Evolutionary conservation across 2,329 filamentous ascomycete species (phyloP).

Genomic region (Pezicula rhizophila): DNA sequence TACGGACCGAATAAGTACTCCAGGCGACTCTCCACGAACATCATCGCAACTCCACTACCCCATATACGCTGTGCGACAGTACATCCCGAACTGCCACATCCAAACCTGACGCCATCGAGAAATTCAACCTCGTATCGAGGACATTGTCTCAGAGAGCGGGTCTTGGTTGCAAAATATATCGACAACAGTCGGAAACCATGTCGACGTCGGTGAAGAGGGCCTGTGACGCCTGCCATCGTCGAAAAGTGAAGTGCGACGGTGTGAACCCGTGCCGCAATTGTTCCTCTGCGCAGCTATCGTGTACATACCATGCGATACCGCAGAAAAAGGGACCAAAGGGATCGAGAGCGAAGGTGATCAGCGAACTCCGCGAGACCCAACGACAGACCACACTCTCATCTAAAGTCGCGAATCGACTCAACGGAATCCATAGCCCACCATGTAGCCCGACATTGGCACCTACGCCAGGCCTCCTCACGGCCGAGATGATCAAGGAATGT

Average conservation of each 20-base stretch:
- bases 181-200: conserved; percentile 9
- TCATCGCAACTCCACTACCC: conserved; percentile 8
- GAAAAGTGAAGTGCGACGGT: conserved; percentile 70
- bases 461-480: conserved; percentile 53
- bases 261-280: conserved; percentile 68
- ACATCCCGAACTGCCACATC: conserved; percentile 4
- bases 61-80: conserved; percentile 13
- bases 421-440: conserved; percentile 45
- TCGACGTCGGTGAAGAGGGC: conserved; percentile 45
- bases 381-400: conserved; percentile 58
- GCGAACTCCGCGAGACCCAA: conserved; percentile 64
- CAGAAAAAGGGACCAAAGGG: conserved; percentile 75
- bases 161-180: background rate
- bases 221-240: conserved; percentile 68
- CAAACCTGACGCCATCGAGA: background rate
- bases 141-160: background rate
- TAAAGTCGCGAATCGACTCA: conserved; percentile 55
- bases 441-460: conserved; percentile 43
- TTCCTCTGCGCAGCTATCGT: conserved; percentile 57
- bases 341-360: conserved; percentile 69
- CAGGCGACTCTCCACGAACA: conserved; percentile 6
- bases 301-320: conserved; percentile 69
- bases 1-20: conserved; percentile 22
- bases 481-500: conserved; percentile 59
- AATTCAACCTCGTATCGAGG: background rate